These are phyloP conservation scores for Teunomyces kruisii DNA, from an alignment of 805 yeast species.

Conservation along the genomic window DNA sequence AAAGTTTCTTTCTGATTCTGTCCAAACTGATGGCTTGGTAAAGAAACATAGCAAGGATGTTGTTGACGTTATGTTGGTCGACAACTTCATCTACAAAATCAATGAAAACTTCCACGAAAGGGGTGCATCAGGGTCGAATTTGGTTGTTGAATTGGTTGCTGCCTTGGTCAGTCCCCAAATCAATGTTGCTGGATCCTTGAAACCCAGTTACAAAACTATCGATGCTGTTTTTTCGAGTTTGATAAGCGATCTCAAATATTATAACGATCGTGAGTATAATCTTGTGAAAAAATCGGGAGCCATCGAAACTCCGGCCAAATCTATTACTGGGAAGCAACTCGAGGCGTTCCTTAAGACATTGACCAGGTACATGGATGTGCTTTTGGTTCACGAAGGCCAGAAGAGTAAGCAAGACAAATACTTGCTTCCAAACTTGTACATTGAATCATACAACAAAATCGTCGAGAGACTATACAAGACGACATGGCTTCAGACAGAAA, in stretches of 20 bases:
- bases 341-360: constrained; percentile 19
- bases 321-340: constrained; percentile 26
- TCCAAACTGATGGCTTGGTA: neutral
- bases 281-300: constrained; percentile 5
- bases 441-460: constrained; percentile 26
- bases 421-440: constrained; percentile 17
- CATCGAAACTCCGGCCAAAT: constrained; percentile 9
- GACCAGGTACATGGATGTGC: constrained; percentile 21
- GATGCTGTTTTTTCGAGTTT: constrained; percentile 30
- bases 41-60: constrained; percentile 3
- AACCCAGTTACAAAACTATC: constrained; percentile 27
- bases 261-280: constrained; percentile 28
- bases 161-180: constrained; percentile 17
- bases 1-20: neutral
- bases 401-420: constrained; percentile 12
- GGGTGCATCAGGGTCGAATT: constrained; percentile 11
- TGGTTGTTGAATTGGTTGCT: constrained; percentile 28
- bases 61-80: constrained; percentile 32
- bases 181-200: constrained; percentile 16
- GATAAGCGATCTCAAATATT: constrained; percentile 26
- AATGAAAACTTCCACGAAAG: constrained; percentile 20
- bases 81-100: constrained; percentile 33
- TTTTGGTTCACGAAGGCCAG: constrained; percentile 17
- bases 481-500: constrained; percentile 24
- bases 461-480: constrained; percentile 21